These are phyloP conservation scores for Citrus sinensis DNA, from an alignment of 345 rosid species.

Conservation along the genomic window DNA sequence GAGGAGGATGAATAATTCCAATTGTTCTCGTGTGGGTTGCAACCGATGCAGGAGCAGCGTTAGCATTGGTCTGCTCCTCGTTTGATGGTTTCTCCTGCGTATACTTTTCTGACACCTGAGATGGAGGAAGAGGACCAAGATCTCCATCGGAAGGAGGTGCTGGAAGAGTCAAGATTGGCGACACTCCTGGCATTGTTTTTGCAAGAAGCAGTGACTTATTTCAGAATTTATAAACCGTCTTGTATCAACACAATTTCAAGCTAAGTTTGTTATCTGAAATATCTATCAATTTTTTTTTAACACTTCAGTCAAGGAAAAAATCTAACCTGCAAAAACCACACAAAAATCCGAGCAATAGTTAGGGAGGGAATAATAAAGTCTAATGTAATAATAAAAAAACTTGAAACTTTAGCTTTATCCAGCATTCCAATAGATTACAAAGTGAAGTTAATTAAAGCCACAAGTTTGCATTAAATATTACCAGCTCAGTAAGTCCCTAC, in stretches of 20 bases:
- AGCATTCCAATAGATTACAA: background rate
- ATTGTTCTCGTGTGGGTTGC: constrained; percentile 65
- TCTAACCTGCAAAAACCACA: background rate
- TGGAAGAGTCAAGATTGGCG: constrained; percentile 46
- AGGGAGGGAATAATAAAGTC: background rate
- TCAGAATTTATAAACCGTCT: background rate
- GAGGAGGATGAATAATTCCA: constrained; percentile 65
- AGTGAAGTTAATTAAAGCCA: background rate
- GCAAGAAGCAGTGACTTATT: background rate
- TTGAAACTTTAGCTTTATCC: background rate
- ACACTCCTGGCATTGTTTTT: constrained; percentile 30
- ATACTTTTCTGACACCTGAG: constrained; percentile 37
- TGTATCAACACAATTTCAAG: background rate
- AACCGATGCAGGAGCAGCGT: constrained; percentile 30
- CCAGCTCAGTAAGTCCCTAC: background rate
- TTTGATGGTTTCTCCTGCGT: constrained; percentile 21
- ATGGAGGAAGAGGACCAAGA: constrained; percentile 34
- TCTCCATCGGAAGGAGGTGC: constrained; percentile 48
- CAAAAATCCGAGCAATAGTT: background rate
- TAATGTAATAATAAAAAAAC: background rate
- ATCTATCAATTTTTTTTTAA: background rate
- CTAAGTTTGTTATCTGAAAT: background rate
- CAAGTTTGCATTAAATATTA: background rate
- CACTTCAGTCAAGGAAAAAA: background rate
- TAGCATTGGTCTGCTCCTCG: constrained; percentile 32